Base-by-base conservation (phyloP, 2,329 filamentous ascomycete species). In the Zelopaecilomyces penicillatus region DNA sequence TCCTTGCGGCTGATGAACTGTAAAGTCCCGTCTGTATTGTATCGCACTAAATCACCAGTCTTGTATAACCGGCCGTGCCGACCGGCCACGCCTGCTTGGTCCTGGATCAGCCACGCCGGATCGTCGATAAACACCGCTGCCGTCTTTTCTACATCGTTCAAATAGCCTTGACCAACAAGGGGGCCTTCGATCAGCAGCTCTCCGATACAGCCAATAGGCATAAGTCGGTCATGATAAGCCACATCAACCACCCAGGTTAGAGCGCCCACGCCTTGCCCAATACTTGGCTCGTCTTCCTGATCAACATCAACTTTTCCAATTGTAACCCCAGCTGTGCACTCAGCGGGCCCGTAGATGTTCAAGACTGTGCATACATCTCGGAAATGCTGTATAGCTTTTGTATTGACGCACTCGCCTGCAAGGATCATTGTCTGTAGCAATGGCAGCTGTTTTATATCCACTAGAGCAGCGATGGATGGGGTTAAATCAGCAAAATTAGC, bases 1-100 rank as follows among this genome's bases (percentile, higher is more conserved):
- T n/a, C n/a, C n/a, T n/a, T n/a, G n/a, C n/a, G n/a, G n/a, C n/a
- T n/a, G n/a, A 73, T 52, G 43, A 65, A 71, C 2, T 59, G 50
- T 26, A 73, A 54, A 7, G 50, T 51, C 12, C 66, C 66, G 48
- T 70, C 61, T 0, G 44, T 37, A 37, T 62, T 52, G 36, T 64
- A 62, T 48, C 42, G 32, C 34, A 52, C 40, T 3, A 56, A 45
- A 36, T 56, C 54, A 3, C 53, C 53, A 5, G 54, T 54, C 33
- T 50, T 50, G 41, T 55, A 56, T 6, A 57, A 40, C 28, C 54
- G 42, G 29, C 49, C 47, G n/a, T 34, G 33, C 8, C 42, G 42
- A 10, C 43, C 32, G 6, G 44, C 7, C 8, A 34, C n/a, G 7
- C n/a, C 32, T 34, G 32, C n/a, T 34, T 34, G 7, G 1, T 30